A percentile compares a stretch with the other conserved stretches of the same genome.
Evolutionary conservation across 352 stramenopile genomes (phyloP).

Genomic region (Globisporangium lucens): DNA sequence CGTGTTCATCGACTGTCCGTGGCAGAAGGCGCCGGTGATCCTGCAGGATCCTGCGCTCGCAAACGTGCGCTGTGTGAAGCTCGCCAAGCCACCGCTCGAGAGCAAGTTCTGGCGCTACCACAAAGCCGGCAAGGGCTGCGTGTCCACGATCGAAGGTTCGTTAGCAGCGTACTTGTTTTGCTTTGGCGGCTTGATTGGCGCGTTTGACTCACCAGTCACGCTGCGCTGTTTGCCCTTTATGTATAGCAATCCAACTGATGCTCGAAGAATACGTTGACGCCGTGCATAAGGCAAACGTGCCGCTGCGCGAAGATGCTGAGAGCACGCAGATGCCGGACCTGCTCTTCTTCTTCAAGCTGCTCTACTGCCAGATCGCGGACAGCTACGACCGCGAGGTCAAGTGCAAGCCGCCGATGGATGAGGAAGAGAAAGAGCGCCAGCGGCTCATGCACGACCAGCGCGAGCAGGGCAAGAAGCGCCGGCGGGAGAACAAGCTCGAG

Average conservation of each 20-base stretch:
- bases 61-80: slow-evolving; percentile 70
- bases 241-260: slow-evolving; percentile 80
- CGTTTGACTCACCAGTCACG: background rate
- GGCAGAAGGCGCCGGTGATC: slow-evolving; percentile 84
- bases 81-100: slow-evolving; percentile 67
- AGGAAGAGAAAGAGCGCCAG: slow-evolving; percentile 76
- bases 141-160: slow-evolving; percentile 90
- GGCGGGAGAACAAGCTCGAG: slow-evolving; percentile 64
- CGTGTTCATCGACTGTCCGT: slow-evolving; percentile 87
- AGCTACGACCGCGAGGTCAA: slow-evolving; percentile 58
- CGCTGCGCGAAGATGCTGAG: slow-evolving; percentile 30
- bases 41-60: slow-evolving; percentile 50
- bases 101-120: slow-evolving; percentile 90
- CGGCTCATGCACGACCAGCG: slow-evolving; percentile 61
- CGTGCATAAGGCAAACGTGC: slow-evolving; percentile 29
- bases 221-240: background rate
- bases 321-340: slow-evolving; percentile 49
- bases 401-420: slow-evolving; percentile 74
- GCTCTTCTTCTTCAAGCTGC: slow-evolving; percentile 84
- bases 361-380: slow-evolving; percentile 63
- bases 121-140: slow-evolving; percentile 74
- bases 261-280: slow-evolving; percentile 69
- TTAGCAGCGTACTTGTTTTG: background rate
- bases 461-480: slow-evolving; percentile 40
- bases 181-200: background rate